Conservation (phyloP, 768 basidiomycete species). For the Podaxis sp. region DNA sequence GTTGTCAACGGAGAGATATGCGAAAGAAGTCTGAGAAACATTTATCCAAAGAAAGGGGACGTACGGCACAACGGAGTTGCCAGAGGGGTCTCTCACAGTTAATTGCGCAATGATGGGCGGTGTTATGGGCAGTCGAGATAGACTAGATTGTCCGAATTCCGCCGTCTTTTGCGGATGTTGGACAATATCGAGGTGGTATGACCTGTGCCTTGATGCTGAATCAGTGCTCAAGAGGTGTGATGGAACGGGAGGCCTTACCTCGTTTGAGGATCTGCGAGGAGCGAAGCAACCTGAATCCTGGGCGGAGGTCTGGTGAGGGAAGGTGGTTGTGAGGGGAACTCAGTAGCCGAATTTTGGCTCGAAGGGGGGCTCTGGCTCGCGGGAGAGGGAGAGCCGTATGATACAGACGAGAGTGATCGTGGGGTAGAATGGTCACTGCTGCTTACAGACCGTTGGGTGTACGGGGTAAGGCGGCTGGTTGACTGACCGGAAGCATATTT, state of each 20-base stretch:
- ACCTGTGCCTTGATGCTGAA: slow-evolving; percentile 32
- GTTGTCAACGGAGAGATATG: slow-evolving; percentile 2
- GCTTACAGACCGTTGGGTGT: slow-evolving; percentile 11
- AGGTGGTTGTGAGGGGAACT: slow-evolving; percentile 26
- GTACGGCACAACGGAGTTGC: slow-evolving; percentile 76
- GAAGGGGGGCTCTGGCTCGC: slow-evolving; percentile 16
- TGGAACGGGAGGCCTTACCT: slow-evolving; percentile 38
- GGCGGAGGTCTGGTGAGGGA: slow-evolving; percentile 41
- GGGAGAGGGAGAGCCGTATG: slow-evolving; percentile 11
- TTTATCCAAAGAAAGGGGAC: slow-evolving; percentile 31
- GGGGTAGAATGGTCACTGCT: slow-evolving; percentile 18
- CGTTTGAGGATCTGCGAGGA: slow-evolving; percentile 52
- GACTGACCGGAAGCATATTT: slow-evolving; percentile 22
- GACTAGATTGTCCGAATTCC: slow-evolving; percentile 71
- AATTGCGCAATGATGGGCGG: slow-evolving; percentile 85
- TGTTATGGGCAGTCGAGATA: slow-evolving; percentile 81
- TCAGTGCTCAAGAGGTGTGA: neutral
- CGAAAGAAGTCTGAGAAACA: neutral
- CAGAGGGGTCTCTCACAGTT: slow-evolving; percentile 68
- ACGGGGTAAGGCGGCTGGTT: slow-evolving; percentile 1
- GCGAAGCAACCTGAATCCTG: slow-evolving; percentile 58
- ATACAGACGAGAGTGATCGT: slow-evolving; percentile 8
- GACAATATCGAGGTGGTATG: slow-evolving; percentile 81
- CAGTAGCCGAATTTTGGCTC: slow-evolving; percentile 15
- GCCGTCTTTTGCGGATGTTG: slow-evolving; percentile 84